Percentiles rank a stretch among this genome's conserved stretches.
phyloP scores from a whole-genome alignment of 495 filamentous ascomycete genomes.

The Aspergillus incahuasiensis region DNA sequence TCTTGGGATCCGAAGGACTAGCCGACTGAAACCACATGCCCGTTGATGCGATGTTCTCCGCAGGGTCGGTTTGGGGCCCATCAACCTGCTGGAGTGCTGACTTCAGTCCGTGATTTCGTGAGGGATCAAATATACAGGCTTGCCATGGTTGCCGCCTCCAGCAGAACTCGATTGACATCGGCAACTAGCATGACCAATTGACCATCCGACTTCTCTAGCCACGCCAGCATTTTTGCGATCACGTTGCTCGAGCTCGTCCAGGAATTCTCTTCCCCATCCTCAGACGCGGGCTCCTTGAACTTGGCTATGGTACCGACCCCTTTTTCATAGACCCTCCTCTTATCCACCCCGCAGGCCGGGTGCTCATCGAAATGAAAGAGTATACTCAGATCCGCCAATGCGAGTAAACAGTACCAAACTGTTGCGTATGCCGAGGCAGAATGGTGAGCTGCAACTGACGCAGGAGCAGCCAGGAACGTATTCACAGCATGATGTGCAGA shows the following conservation, averaged over 20 bases:
- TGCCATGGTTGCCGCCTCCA: neutral
- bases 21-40: neutral
- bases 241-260: slow-evolving; percentile 1
- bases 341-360: neutral
- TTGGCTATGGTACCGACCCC: neutral
- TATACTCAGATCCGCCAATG: slow-evolving; percentile 3
- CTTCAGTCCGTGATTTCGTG: neutral
- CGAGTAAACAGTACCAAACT: slow-evolving; percentile 8
- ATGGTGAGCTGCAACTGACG: neutral
- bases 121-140: neutral
- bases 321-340: neutral
- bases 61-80: neutral
- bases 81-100: neutral
- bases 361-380: neutral
- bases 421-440: neutral
- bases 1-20: neutral
- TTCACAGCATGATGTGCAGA: neutral
- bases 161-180: neutral
- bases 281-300: neutral
- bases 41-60: neutral
- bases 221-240: slow-evolving; percentile 8
- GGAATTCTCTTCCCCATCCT: neutral
- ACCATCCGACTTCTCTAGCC: slow-evolving; percentile 4
- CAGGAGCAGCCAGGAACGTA: neutral
- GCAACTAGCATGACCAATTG: neutral